Conservation (phyloP, 345 rosid species). For the Cardamine chenopodiifolia region DNA sequence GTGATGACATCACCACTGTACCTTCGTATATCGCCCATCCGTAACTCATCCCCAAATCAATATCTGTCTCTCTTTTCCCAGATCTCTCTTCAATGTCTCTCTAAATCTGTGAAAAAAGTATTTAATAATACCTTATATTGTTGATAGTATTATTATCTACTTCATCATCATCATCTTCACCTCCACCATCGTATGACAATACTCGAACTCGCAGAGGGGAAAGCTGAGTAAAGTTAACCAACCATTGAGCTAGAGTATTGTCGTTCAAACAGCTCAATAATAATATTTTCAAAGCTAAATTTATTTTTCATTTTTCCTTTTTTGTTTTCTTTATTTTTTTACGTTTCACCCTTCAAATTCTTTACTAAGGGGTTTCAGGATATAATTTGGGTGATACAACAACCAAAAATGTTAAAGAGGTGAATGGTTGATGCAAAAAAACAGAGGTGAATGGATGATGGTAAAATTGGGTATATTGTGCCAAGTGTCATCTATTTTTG, state of each 20-base stretch:
- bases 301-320: too few relatives aligned
- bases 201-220: neutral
- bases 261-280: too few relatives aligned
- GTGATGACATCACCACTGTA: slow-evolving; percentile 60
- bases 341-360: too few relatives aligned
- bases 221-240: neutral
- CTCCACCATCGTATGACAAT: neutral
- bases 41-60: slow-evolving; percentile 65
- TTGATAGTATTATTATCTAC: neutral
- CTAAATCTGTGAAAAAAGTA: slow-evolving; percentile 5
- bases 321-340: too few relatives aligned
- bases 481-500: too few relatives aligned
- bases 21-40: slow-evolving; percentile 76
- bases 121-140: slow-evolving; percentile 3
- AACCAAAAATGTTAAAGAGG: too few relatives aligned
- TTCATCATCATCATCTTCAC: neutral
- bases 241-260: neutral
- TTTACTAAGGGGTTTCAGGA: too few relatives aligned
- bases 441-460: too few relatives aligned
- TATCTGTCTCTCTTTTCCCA: slow-evolving; percentile 7
- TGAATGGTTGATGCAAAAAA: too few relatives aligned
- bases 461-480: too few relatives aligned
- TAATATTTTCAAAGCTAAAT: too few relatives aligned
- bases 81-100: slow-evolving; percentile 12
- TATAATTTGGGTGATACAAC: too few relatives aligned